Evolutionary conservation across 2,329 filamentous ascomycete species (phyloP), one percentile per base, ranked within the genome.

Genomic region (Fusarium guadeloupense): DNA sequence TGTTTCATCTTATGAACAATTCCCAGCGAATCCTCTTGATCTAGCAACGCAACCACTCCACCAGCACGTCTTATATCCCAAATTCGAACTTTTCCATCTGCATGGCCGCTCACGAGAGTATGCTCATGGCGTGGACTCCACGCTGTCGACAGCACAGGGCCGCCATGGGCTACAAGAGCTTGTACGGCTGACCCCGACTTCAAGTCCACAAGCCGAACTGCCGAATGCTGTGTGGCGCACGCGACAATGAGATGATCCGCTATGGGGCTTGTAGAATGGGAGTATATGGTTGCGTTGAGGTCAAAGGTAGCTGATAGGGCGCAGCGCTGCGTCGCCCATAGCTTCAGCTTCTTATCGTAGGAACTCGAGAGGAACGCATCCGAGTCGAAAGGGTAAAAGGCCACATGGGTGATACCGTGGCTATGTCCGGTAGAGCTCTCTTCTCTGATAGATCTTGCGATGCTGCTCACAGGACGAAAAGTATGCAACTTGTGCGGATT

Each of bases 41-140:
- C 91, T 2, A 98, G 81, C 34, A 90, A 83, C 0, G 89, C 92
- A 26, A 98, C 80, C 17, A 89, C 86, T 7, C 88, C 89, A 17
- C 89, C 89, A 25, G 91, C 90, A 26, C 91, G 87, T 4, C 94
- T 84, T 21, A 97, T 85, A 72, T 98, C 94, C 89, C 94, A 98
- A 30, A 97, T 80, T 19, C 93, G 86, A 3, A 93, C 87, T 9
- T 87, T 89, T 17, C 93, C 93, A 71, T 98, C 93, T 1, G 88
- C 85, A n/a, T 92, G 90, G 1, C 91, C 92, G 44, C 91, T 94
- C 9, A 90, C 91, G 4, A 98, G 83, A 5, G 96, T 80, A 70
- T 97, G 85, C 40, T 93, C 91, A 41, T 89, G 82, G 6, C 85
- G 84, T 0, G 93, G 93, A 52, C 91, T 94, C 95, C 95, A 98